A percentile compares a stretch with the other conserved stretches of the same genome.
Evolutionary conservation across 2,329 filamentous ascomycete species (phyloP).

Genomic region (Saccharata proteae): DNA sequence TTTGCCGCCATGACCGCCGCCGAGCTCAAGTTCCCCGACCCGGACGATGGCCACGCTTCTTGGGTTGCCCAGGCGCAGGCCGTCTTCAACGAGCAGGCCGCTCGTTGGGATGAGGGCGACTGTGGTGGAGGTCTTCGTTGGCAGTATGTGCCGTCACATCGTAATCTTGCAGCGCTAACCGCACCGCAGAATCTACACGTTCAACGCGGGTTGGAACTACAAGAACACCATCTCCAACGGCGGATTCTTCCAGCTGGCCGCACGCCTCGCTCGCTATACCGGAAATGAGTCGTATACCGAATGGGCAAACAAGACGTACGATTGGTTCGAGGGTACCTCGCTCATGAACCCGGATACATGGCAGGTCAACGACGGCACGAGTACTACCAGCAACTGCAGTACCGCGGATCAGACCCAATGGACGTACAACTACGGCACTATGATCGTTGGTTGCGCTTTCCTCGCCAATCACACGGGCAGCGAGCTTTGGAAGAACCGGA

Average conservation of each 20-base stretch:
- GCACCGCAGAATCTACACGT: conserved; percentile 23
- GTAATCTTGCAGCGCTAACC: neutral
- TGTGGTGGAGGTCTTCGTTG: conserved; percentile 24
- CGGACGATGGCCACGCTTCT: conserved; percentile 31
- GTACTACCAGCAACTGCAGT: conserved; percentile 36
- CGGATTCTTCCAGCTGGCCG: conserved; percentile 38
- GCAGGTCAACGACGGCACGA: conserved; percentile 41
- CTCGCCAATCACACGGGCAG: conserved; percentile 48
- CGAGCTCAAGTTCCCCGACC: conserved; percentile 63
- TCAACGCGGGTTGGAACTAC: conserved; percentile 39
- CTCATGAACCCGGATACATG: conserved; percentile 42
- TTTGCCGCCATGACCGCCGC: conserved; percentile 68
- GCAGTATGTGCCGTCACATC: conserved; percentile 4
- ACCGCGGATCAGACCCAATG: conserved; percentile 45
- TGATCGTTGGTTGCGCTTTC: conserved; percentile 51
- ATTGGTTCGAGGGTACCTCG: conserved; percentile 33
- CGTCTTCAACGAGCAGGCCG: conserved; percentile 27
- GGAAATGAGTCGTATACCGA: conserved; percentile 45
- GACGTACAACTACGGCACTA: conserved; percentile 54
- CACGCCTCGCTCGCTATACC: conserved; percentile 25
- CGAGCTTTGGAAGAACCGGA: conserved; percentile 42
- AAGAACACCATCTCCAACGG: conserved; percentile 43
- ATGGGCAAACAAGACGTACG: conserved; percentile 40
- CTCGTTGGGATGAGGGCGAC: conserved; percentile 24
- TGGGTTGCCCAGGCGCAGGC: conserved; percentile 19